Percentiles rank a stretch among this genome's conserved stretches.
Evolutionary conservation across 2,329 filamentous ascomycete species (phyloP).

Genomic region (Colletotrichum sp.): DNA sequence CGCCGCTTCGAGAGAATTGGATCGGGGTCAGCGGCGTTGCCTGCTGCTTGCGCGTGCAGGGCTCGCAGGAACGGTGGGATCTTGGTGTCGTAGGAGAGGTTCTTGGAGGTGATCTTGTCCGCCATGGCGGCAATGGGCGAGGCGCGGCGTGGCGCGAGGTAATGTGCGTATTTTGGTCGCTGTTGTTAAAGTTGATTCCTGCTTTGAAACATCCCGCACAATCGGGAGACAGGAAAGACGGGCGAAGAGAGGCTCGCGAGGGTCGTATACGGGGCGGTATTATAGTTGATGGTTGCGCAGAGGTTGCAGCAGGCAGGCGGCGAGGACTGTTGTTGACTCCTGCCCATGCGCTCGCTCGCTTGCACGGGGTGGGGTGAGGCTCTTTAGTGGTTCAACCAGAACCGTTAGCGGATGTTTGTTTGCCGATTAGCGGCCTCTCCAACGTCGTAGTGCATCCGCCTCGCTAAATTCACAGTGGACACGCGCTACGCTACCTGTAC

Average conservation of each 20-base stretch:
- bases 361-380: not conserved
- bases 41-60: slow-evolving; percentile 57
- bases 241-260: not conserved
- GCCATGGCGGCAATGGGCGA: slow-evolving; percentile 40
- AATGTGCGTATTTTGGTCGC: not conserved
- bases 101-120: slow-evolving; percentile 72
- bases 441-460: not conserved
- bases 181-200: not conserved
- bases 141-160: slow-evolving; percentile 22
- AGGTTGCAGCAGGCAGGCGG: not conserved
- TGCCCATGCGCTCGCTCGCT: not conserved
- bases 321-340: not conserved
- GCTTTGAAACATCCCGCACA: not conserved
- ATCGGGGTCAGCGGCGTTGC: slow-evolving; percentile 54
- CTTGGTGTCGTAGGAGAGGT: slow-evolving; percentile 68
- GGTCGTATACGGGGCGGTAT: not conserved
- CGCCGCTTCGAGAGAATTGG: slow-evolving; percentile 55
- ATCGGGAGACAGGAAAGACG: not conserved
- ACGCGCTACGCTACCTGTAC: not conserved
- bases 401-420: not conserved
- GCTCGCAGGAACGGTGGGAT: slow-evolving; percentile 67
- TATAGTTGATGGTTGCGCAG: not conserved
- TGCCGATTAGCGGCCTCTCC: not conserved
- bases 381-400: not conserved
- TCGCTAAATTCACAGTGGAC: not conserved